Percentiles rank a stretch among this genome's conserved stretches.
Conservation (phyloP, 169 alveolate species). For the Plasmodium sp. region DNA sequence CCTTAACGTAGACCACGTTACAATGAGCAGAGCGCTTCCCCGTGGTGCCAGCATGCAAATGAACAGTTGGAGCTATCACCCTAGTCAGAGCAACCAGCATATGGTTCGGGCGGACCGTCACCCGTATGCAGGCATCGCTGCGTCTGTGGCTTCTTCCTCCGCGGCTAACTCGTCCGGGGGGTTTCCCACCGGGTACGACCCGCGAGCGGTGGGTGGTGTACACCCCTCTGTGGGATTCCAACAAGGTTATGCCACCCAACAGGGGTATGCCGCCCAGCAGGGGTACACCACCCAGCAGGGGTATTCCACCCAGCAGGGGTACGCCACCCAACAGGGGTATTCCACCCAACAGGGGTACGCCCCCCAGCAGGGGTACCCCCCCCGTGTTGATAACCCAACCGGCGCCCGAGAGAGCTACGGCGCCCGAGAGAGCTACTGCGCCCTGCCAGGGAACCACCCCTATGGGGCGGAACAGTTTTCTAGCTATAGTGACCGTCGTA, state of each 20-base stretch:
- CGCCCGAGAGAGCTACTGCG: not conserved
- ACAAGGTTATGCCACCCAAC: not conserved
- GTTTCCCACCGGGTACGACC: not conserved
- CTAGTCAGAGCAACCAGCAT: not conserved
- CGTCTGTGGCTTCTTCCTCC: not conserved
- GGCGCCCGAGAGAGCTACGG: not conserved
- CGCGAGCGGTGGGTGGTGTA: not conserved
- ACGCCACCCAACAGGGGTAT: not conserved
- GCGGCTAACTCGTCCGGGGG: not conserved
- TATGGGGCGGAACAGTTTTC: not conserved
- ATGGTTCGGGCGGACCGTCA: not conserved
- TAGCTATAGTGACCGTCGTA: not conserved
- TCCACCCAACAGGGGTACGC: not conserved
- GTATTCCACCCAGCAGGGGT: not conserved
- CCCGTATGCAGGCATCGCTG: not conserved
- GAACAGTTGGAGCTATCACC: not conserved
- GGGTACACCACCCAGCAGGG: not conserved
- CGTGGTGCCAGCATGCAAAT: not conserved
- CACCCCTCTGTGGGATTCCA: not conserved
- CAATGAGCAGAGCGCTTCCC: not conserved
- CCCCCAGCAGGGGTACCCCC: not conserved
- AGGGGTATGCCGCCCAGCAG: not conserved
- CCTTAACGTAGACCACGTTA: not conserved
- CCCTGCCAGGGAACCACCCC: not conserved
- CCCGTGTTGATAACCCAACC: not conserved